Percentiles rank a stretch among this genome's conserved stretches.
Evolutionary conservation across 1,139 yeast genomes (phyloP).

Genomic region (Scheffersomyces parashehatae): DNA sequence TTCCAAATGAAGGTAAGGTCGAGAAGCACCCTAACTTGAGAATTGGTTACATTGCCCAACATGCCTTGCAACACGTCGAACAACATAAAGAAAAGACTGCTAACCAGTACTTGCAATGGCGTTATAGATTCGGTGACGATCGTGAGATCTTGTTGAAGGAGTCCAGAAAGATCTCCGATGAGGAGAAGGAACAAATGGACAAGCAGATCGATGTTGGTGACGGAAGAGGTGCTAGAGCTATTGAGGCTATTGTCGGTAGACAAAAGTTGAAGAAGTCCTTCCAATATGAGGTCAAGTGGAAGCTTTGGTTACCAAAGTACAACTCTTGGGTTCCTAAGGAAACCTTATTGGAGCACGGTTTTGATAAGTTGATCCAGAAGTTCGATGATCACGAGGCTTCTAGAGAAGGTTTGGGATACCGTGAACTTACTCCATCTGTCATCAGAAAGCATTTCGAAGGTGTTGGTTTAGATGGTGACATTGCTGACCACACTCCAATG

Average conservation of each 20-base stretch:
- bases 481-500: slow-evolving; percentile 96
- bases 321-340: slow-evolving; percentile 94
- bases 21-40: slow-evolving; percentile 98
- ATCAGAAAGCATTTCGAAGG: slow-evolving; percentile 96
- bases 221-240: slow-evolving; percentile 84
- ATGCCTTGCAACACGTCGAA: slow-evolving; percentile 95
- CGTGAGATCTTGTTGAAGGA: slow-evolving; percentile 94
- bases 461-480: slow-evolving; percentile 96
- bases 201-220: slow-evolving; percentile 79
- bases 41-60: slow-evolving; percentile 98
- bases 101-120: slow-evolving; percentile 96
- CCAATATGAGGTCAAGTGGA: slow-evolving; percentile 98
- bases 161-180: slow-evolving; percentile 82
- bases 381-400: slow-evolving; percentile 99
- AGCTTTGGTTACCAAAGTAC: slow-evolving; percentile 86
- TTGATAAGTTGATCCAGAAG: slow-evolving; percentile 83
- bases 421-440: slow-evolving; percentile 87
- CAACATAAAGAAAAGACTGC: slow-evolving; percentile 97
- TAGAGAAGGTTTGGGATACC: slow-evolving; percentile 96
- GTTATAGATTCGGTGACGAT: slow-evolving; percentile 96
- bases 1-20: slow-evolving; percentile 84
- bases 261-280: slow-evolving; percentile 93
- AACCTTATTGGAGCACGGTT: slow-evolving; percentile 74
- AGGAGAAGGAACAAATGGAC: slow-evolving; percentile 77
- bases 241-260: slow-evolving; percentile 96